These are phyloP conservation scores for Penicillium sp. DNA, from an alignment of 2,329 filamentous ascomycete genomes.

Conservation along the genomic window DNA sequence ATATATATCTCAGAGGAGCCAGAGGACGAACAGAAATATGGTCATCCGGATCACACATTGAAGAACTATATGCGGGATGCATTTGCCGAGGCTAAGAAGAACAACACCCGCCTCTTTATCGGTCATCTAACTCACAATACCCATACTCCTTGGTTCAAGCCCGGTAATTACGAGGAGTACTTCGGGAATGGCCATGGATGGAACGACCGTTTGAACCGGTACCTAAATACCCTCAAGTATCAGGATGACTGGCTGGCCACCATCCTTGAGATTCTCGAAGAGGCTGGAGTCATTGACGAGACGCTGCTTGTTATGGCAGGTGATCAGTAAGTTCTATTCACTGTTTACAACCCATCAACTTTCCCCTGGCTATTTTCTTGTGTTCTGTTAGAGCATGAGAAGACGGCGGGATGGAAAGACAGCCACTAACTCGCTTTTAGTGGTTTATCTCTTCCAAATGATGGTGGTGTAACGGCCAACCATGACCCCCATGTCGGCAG, in stretches of 20 bases:
- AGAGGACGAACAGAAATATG: slow-evolving; percentile 23
- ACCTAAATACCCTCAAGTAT: slow-evolving; percentile 29
- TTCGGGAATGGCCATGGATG: slow-evolving; percentile 12
- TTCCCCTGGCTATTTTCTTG: not conserved
- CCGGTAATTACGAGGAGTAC: slow-evolving; percentile 21
- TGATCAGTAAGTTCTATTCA: slow-evolving; percentile 21
- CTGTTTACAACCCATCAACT: too few species aligned
- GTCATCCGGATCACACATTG: slow-evolving; percentile 26
- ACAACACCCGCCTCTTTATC: slow-evolving; percentile 30
- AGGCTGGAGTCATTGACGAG: slow-evolving; percentile 29
- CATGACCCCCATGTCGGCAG: slow-evolving; percentile 27
- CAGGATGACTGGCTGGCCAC: slow-evolving; percentile 28
- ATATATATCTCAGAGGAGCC: slow-evolving; percentile 20
- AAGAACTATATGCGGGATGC: slow-evolving; percentile 27
- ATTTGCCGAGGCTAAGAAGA: slow-evolving; percentile 24
- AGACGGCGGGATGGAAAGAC: not conserved
- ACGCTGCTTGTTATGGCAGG: slow-evolving; percentile 31
- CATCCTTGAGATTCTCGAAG: slow-evolving; percentile 27
- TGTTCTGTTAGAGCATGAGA: not conserved
- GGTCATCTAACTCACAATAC: slow-evolving; percentile 30
- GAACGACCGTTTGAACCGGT: slow-evolving; percentile 26
- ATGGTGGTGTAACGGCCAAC: slow-evolving; percentile 28
- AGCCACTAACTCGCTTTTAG: slow-evolving; percentile 3
- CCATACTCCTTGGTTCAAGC: slow-evolving; percentile 28
- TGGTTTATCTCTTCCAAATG: slow-evolving; percentile 27